Evolutionary conservation across 306 rosid species (phyloP), one percentile per base, ranked within the genome.

Genomic region (Sechiopsis laciniata): DNA sequence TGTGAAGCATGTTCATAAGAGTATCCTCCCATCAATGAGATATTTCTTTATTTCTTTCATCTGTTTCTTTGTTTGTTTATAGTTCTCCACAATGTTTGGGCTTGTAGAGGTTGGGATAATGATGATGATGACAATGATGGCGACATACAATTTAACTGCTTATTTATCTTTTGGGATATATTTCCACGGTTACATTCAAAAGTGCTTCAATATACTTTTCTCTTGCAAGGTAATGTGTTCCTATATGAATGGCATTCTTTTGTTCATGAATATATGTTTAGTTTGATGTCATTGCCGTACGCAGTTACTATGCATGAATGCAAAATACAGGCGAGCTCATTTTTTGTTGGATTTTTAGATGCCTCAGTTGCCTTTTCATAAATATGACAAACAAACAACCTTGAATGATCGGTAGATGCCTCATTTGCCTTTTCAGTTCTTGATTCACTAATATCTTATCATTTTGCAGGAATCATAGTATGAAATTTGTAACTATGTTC

Each of bases 401-500:
- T n/a, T n/a, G n/a, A n/a, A n/a, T n/a, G n/a, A n/a, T n/a, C n/a
- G n/a, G n/a, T n/a, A n/a, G n/a, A n/a, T n/a, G 24, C 50, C 5
- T 29, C 17, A 1, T 59, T 17, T 29, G 29, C 32, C 46, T 51
- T 13, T 50, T 45, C 21, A 29, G 7, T 45, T 58, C 42, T 57
- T 59, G 29, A 63, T 48, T 70, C 52, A 10, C 48, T 32, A 55
- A 59, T 67, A 90, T 6, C 29, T 54, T 16, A 10, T 20, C 22
- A n/a, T 75, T 53, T 68, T 73, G 80, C 81, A 88, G 91, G 59
- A 86, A 75, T 51, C 78, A 63, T 70, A 80, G 78, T 71, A 87
- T 94, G 99, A 94, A 89, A 71, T 94, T 94, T 76, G 96, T 35
- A 94, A 94, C 62, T 94, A 94, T 75, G 97, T 94, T 80, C 99